Base-by-base conservation (phyloP, 2,329 filamentous ascomycete genomes). In the Fusarium napiforme region DNA sequence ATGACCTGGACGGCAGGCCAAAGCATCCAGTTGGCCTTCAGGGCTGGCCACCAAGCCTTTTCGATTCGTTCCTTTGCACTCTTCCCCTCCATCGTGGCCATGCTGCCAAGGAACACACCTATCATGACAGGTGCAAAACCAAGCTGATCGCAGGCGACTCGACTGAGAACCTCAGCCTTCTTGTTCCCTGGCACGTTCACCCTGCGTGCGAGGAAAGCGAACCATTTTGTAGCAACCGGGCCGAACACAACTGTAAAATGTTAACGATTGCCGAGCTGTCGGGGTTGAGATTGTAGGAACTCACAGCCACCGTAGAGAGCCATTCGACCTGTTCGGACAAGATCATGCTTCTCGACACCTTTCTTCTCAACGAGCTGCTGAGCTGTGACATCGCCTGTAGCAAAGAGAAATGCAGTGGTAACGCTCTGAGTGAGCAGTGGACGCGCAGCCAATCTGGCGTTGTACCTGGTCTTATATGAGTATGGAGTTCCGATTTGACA, bases 351-450 rank as follows among this genome's bases (percentile, higher is more conserved):
- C 76, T 92, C 84, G 32, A 93, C 75, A 23, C 95, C 95, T 78
- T 88, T 91, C 82, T 91, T 92, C 84, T 98, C 96, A 67, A 99
- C 93, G 40, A 90, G 87, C 84, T 98, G 96, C 84, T 99, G 96
- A 42, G 96, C 94, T 75, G 97, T 91, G 69, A 93, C 87, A 84
- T 99, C 96, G 78, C 96, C 96, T 19, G 95, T 93, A 66, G 93
- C 95, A 82, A 98, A 99, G 72, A 99, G 91, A 67, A 98, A 89
- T 55, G 94, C 93, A 43, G 96, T 98, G 64, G 95, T 97, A 78
- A 97, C 85, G 81, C 92, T 93, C 86, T 97, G 94, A 16, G 96
- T 98, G 79, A 98, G 90, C 77, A 98, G 86, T 68, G 96, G 96
- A 80, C 93, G 90, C 78, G 91, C 89, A 77, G 93, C 92, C 81